Conservation (phyloP, 805 yeast species). For the Spathaspora hagerdaliae region DNA sequence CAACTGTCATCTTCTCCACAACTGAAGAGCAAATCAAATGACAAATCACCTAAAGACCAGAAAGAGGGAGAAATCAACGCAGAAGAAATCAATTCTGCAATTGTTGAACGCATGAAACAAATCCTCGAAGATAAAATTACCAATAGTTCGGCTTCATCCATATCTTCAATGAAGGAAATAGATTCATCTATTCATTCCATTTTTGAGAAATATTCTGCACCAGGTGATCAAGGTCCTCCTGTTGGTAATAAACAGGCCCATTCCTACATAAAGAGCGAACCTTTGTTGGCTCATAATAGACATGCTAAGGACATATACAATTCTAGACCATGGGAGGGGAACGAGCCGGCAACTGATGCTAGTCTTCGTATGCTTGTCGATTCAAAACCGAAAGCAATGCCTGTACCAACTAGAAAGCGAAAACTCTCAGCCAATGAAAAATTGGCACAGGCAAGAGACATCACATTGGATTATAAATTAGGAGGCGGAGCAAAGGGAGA, state of each 20-base stretch:
- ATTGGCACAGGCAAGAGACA: conserved; percentile 59
- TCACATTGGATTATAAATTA: conserved; percentile 59
- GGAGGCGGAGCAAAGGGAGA: conserved; percentile 9
- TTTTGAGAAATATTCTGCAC: not conserved
- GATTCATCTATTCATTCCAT: not conserved
- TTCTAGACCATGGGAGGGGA: conserved; percentile 30
- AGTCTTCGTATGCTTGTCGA: conserved; percentile 32
- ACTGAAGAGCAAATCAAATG: too few species aligned
- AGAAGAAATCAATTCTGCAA: conserved; percentile 17
- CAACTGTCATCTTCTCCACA: too few species aligned
- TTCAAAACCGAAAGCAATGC: conserved; percentile 18
- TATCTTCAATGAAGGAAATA: not conserved
- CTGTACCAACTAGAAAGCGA: conserved; percentile 12
- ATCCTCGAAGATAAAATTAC: conserved; percentile 27
- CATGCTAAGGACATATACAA: conserved; percentile 26
- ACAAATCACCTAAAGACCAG: too few species aligned
- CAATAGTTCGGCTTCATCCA: conserved; percentile 5
- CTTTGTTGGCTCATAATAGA: conserved; percentile 20
- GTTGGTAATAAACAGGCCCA: conserved; percentile 5
- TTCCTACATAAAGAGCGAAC: conserved; percentile 29
- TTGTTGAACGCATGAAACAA: conserved; percentile 28
- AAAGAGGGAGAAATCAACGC: not conserved
- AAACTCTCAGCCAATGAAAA: conserved; percentile 20
- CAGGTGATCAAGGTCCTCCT: not conserved
- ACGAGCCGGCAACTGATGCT: conserved; percentile 21